Base-by-base conservation (phyloP, 2,329 filamentous ascomycete species). In the Alternaria tenuissima region DNA sequence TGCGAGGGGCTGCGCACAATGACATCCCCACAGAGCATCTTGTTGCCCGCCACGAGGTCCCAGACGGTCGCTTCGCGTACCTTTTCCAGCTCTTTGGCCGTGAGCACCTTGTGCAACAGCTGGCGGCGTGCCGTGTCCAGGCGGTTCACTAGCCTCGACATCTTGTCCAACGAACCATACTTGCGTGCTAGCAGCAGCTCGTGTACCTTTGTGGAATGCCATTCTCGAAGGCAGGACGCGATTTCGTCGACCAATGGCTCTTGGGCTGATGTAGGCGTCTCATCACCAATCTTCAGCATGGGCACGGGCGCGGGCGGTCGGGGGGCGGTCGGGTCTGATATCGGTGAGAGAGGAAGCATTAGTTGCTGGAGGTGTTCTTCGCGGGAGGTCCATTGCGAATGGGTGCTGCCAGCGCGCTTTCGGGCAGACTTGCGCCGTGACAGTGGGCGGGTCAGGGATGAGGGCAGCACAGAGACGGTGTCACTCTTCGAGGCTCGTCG, bases 221-320 rank as follows among this genome's bases (percentile, higher is more conserved):
- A 99, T 85, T 99, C 95, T 69, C 95, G 88, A 64, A 99, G 81
- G 76, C 95, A 99, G 4, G 94, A 97, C 14, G 95, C 94, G 70
- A 99, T 98, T 78, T 99, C 95, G 79, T 99, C 95, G 24, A 99
- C 94, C 62, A 99, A 81, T 3, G 95, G 95, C 77, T 99, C 96
- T 8, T 91, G 89, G 16, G 87, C 84, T 6, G 93, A 97, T 0
- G 93, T 96, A 1, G 94, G 92, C 2, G 93, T 97, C 81, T 99
- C 95, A 74, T 99, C 95, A 59, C 95, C 95, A 76, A 99, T 94
- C 79, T 97, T 97, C 54, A 99, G 85, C 91, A 98, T 95, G 5
- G 95, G 95, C 8, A 99, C 94, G 0, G 95, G 95, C 11, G 96
- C 96, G 11, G 93, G 88, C 30, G 94, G 95, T 70, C 92, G 93